Base-by-base conservation (phyloP, 2,329 filamentous ascomycete genomes). In the Aphanocladium album region DNA sequence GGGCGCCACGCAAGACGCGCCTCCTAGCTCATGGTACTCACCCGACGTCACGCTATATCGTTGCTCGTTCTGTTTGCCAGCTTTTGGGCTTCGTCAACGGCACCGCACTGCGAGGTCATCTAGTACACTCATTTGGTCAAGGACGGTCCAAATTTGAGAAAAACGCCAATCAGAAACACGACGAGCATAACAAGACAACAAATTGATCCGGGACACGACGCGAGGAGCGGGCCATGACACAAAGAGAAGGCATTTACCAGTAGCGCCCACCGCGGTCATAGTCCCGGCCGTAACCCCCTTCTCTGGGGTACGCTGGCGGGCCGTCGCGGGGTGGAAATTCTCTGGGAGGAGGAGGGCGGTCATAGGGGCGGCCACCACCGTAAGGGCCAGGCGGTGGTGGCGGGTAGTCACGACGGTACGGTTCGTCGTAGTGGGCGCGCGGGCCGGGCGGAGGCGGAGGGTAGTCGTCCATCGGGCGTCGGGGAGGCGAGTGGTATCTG, bases 391-490 rank as follows among this genome's bases (percentile, higher is more conserved):
- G 76, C 54, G 86, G 82, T 59, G 87, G 81, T 53, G 85, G 83
- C 65, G 85, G 83, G 69, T 89, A 83, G 70, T 89, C 84, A 65
- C 87, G 80, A 67, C 86, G 83, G 76, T 93, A 95, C 33, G 89
- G 88, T 68, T 95, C 91, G 62, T 92, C 89, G 69, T 89, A 90
- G 62, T 89, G 79, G 66, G 83, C 81, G 64, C 89, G 81, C 60
- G 82, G 80, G 37, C 62, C 63, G 61, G 83, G 84, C 65, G 86
- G 85, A 59, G 86, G 85, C 67, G 77, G 47, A 11, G 49, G 77
- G 63, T 96, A 95, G 70, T 96, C 92, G 63, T 93, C 89, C 64
- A 89, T 80, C 49, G 89, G 87, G 23, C 89, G 88, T 66, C 89
- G 88, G 49, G 89, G 89, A 63, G 91, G 91, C 60, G 90, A 91